Evolutionary conservation across 441 rosid species (phyloP).

Genomic region (Pelargonium fulgidum): DNA sequence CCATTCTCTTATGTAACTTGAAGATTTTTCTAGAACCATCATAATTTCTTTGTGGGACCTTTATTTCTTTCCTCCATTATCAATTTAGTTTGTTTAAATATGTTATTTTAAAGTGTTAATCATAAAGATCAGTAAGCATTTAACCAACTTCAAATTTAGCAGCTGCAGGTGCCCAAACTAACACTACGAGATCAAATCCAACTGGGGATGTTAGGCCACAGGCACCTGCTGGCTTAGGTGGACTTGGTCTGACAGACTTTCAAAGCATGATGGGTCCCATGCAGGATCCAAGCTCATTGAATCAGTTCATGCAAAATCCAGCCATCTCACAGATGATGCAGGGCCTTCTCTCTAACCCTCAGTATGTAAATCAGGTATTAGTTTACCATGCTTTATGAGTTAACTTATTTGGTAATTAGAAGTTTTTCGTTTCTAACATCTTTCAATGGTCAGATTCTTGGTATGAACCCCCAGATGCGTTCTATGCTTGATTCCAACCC

Average conservation of each 20-base stretch:
- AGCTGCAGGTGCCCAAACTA: conserved; percentile 44
- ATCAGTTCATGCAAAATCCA: conserved; percentile 54
- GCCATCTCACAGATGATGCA: conserved; percentile 55
- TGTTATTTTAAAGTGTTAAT: not conserved
- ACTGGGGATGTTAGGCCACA: conserved; percentile 34
- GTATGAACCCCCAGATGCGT: conserved; percentile 56
- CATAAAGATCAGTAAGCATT: not conserved
- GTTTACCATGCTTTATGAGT: not conserved
- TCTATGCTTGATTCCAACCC: conserved; percentile 48
- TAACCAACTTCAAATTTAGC: conserved; percentile 9
- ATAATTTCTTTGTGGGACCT: too few species aligned
- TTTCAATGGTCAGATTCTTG: conserved; percentile 34
- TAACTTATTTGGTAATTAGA: not conserved
- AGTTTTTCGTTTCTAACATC: conserved; percentile 8
- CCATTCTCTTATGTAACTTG: too few species aligned
- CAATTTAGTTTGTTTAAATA: too few species aligned
- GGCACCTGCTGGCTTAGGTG: conserved; percentile 47
- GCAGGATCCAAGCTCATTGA: conserved; percentile 48
- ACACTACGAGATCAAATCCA: conserved; percentile 34
- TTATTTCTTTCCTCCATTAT: too few species aligned
- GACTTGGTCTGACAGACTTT: conserved; percentile 38
- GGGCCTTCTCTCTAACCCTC: conserved; percentile 47
- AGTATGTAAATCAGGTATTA: conserved; percentile 59
- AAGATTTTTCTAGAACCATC: too few species aligned
- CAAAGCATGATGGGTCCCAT: conserved; percentile 35